Base-by-base conservation (phyloP, 768 basidiomycete genomes). In the Termitomyces sp. region DNA sequence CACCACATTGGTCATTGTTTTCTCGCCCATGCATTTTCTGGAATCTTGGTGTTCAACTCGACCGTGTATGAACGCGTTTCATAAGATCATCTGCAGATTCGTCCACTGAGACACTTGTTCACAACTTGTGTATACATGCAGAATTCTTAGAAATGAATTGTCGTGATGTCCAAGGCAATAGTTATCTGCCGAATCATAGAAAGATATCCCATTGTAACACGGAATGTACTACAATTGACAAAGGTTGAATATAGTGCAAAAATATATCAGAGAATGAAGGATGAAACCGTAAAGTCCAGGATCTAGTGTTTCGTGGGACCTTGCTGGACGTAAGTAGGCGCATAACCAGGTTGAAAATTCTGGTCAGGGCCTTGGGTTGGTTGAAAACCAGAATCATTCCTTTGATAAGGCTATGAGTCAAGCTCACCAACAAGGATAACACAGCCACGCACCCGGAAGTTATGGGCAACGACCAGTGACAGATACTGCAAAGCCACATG, bases 401-500 rank as follows among this genome's bases (percentile, higher is more conserved):
- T 72, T 52, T 33, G 34, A 33, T 18, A 26, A 22, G 50, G n/a
- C 2, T 10, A 22, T 55, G 6, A 56, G 33, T 36, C 1, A 6
- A 26, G 43, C 27, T 30, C 30, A 4, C 13, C 32, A 33, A 40
- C 14, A 14, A 32, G 9, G 22, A 22, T 47, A 54, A 36, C 53
- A 18, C 27, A 18, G n/a, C 32, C 9, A 69, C 82, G 62, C 52
- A 86, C 86, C 78, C 80, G 57, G 73, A 68, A 64, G 79, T 79
- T 64, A 79, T 74, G 3, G 79, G 77, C 10, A 80, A 76, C 58
- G 75, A 78, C 79, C 88, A 87, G 56, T 86, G 83, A 66, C 89
- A 92, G 58, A 86, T 88, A 24, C 76, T 76, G 70, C 89, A 92
- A 57, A 86, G 67, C 86, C 89, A 90, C 51, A 91, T 72, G 54